A percentile compares a stretch with the other conserved stretches of the same genome.
Evolutionary conservation across 768 basidiomycete species (phyloP).

Genomic region (Rhizopogon roseolus): DNA sequence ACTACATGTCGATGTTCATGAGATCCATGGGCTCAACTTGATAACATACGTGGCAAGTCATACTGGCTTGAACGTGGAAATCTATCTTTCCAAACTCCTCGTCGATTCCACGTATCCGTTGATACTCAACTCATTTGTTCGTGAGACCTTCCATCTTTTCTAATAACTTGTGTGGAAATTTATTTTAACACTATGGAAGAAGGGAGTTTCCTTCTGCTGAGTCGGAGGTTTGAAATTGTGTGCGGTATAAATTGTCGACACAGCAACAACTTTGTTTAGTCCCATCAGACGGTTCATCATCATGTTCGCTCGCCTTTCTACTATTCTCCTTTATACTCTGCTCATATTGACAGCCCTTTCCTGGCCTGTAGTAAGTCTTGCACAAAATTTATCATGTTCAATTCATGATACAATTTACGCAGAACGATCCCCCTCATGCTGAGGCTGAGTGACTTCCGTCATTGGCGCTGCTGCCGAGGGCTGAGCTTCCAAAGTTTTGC

Average conservation of each 20-base stretch:
- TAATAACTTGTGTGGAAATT: neutral
- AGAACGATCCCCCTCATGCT: neutral
- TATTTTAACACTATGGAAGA: too few relatives aligned
- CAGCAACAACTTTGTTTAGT: too few relatives aligned
- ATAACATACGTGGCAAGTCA: too few relatives aligned
- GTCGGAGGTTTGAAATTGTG: neutral
- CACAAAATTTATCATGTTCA: neutral
- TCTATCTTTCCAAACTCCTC: neutral
- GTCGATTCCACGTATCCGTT: neutral
- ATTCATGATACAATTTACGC: neutral
- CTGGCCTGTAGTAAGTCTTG: too few relatives aligned
- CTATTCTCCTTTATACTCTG: neutral
- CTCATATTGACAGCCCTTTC: neutral
- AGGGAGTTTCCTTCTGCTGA: too few relatives aligned
- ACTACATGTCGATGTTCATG: too few relatives aligned
- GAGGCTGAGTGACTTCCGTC: too few relatives aligned
- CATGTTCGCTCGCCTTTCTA: conserved; percentile 1
- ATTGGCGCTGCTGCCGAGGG: too few relatives aligned
- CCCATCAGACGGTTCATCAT: neutral
- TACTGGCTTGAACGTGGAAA: too few relatives aligned
- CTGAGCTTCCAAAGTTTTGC: too few relatives aligned
- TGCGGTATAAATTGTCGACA: neutral
- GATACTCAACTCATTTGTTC: neutral
- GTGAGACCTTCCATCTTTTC: neutral
- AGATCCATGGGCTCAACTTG: too few relatives aligned